phyloP scores from a whole-genome alignment of 2,329 filamentous ascomycete species.

The Elsinoe necatrix region DNA sequence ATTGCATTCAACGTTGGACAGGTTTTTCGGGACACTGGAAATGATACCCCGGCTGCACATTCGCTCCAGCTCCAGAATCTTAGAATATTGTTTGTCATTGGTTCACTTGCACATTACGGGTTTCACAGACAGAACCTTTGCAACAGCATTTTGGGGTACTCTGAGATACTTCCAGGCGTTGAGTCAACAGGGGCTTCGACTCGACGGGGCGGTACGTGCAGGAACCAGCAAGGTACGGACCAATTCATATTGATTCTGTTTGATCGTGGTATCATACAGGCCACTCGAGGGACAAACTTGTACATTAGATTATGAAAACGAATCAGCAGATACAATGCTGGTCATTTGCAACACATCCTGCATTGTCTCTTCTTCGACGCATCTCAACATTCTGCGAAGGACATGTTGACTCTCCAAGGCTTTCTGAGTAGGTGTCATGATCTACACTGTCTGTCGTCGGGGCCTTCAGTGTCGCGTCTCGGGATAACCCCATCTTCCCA shows the following conservation, averaged over 20 bases:
- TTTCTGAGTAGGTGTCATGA: not conserved
- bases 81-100: not conserved
- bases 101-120: not conserved
- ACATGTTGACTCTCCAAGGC: not conserved
- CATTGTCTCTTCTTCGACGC: not conserved
- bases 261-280: not conserved
- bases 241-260: not conserved
- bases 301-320: not conserved
- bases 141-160: no score
- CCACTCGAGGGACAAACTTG: not conserved
- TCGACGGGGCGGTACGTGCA: not conserved
- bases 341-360: not conserved
- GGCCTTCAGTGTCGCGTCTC: not conserved
- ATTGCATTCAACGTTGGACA: not conserved
- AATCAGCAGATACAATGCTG: not conserved
- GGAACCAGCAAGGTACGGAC: not conserved
- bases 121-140: not conserved
- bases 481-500: not conserved
- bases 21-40: slow-evolving; percentile 3
- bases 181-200: not conserved
- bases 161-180: not conserved
- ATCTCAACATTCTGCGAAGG: not conserved
- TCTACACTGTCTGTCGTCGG: not conserved
- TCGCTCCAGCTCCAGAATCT: not conserved
- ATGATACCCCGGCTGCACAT: slow-evolving; percentile 13